phyloP scores from a whole-genome alignment of 345 rosid species.

The Turritis glabra region DNA sequence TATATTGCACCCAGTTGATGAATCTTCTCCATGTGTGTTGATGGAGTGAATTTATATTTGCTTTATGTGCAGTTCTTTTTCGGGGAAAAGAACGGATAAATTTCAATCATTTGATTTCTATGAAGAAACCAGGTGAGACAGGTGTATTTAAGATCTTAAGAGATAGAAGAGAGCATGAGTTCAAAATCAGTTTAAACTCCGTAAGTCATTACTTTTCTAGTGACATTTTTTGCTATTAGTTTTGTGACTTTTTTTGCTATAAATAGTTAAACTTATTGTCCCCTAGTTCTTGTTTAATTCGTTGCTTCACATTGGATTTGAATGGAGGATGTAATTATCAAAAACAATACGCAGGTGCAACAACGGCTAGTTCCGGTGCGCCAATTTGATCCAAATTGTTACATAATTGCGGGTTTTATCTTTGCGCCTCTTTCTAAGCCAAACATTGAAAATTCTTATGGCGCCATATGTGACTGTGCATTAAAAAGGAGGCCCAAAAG shows the following conservation, averaged over 20 bases:
- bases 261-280: background rate
- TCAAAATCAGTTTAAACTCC: slow-evolving; percentile 49
- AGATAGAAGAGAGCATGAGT: slow-evolving; percentile 53
- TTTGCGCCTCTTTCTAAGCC: slow-evolving; percentile 66
- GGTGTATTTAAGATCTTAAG: slow-evolving; percentile 54
- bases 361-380: slow-evolving; percentile 64
- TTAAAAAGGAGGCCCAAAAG: slow-evolving; percentile 34
- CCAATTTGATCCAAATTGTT: slow-evolving; percentile 67
- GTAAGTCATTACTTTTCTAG: slow-evolving; percentile 44
- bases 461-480: slow-evolving; percentile 52
- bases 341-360: slow-evolving; percentile 43
- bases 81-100: slow-evolving; percentile 67
- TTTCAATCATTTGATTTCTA: slow-evolving; percentile 74
- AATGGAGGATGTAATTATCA: background rate
- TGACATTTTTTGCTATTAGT: too few relatives aligned
- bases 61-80: slow-evolving; percentile 59
- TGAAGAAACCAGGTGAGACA: slow-evolving; percentile 70
- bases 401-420: slow-evolving; percentile 72
- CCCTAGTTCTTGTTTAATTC: background rate
- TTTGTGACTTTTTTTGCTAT: too few relatives aligned
- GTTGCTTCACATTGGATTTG: background rate
- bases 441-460: slow-evolving; percentile 45
- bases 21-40: background rate
- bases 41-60: background rate
- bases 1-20: background rate